Conservation (phyloP, 2,329 filamentous ascomycete genomes). For the Chaetomium olivaceum region DNA sequence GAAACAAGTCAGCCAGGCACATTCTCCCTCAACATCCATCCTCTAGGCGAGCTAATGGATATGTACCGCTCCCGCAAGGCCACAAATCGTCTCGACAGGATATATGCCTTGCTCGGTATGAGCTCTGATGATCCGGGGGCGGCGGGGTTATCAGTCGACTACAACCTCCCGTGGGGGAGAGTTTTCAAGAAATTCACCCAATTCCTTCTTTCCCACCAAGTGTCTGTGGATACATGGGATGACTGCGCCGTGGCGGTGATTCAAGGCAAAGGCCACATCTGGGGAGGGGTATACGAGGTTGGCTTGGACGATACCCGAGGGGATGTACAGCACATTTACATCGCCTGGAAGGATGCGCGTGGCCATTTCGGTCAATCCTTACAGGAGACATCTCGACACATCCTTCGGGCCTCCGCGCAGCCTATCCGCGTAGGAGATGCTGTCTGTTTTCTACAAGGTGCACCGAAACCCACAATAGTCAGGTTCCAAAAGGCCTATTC, state of each 20-base stretch:
- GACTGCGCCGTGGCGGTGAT: background rate
- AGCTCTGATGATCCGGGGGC: background rate
- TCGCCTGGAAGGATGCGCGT: background rate
- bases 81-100: background rate
- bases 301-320: background rate
- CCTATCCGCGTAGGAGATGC: background rate
- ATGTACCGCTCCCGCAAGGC: background rate
- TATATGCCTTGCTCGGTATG: background rate
- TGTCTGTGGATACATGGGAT: background rate
- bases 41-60: background rate
- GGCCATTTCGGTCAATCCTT: accelerated
- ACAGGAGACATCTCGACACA: background rate
- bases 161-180: background rate
- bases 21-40: background rate
- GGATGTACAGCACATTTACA: background rate
- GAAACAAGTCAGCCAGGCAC: background rate
- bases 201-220: background rate
- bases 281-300: background rate
- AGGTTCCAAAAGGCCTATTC: background rate
- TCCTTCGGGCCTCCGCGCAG: background rate
- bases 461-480: background rate
- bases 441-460: background rate
- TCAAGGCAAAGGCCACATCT: background rate
- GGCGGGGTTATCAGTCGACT: background rate
- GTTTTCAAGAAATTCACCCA: background rate